Base-by-base conservation (phyloP, 352 stramenopile species). In the Halophytophthora batemanensis region DNA sequence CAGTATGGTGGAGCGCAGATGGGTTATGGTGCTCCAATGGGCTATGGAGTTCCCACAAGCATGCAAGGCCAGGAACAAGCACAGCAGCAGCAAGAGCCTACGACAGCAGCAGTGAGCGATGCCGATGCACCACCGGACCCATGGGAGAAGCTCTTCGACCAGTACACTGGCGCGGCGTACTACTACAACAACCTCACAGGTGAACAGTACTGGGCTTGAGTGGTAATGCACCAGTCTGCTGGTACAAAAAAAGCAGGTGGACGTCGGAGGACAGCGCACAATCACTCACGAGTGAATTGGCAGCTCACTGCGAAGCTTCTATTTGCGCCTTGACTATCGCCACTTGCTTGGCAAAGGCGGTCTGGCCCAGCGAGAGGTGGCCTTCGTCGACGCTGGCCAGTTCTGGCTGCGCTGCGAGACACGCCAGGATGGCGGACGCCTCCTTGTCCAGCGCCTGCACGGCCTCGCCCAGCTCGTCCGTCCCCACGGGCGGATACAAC, bases 101-200 rank as follows among this genome's bases (percentile, higher is more conserved):
- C 38, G 10, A 40, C 46, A 22, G 40, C 53, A 39, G 39, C 42
- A 13, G 41, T 53, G n/a, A 45, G 42, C 23, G 49, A 51, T 51
- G 47, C 28, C 6, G 62, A 61, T 17, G 59, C 66, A 11, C 75
- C 75, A 5, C 69, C 74, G 2, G 77, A 89, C 58, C 75, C 78
- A 22, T 96, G 85, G 85, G 72, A 87, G 14, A 86, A 95, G 44
- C 90, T 88, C 65, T 86, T 89, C 29, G 86, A 96, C 60, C 85
- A 96, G 56, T 86, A 82, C 66, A 90, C 77, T 1, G 85, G 85
- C 12, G 74, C 82, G 12, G 71, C 82, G 2, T 95, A 94, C 59
- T 96, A 90, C 66, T 95, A 92, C 74, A 95, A 95, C 69, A 86
- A 66, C 64, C 69, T 90, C 56, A 96, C 85, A 19, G 85, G 83